Conservation (phyloP, 768 basidiomycete species). For the Hericium alpestre region DNA sequence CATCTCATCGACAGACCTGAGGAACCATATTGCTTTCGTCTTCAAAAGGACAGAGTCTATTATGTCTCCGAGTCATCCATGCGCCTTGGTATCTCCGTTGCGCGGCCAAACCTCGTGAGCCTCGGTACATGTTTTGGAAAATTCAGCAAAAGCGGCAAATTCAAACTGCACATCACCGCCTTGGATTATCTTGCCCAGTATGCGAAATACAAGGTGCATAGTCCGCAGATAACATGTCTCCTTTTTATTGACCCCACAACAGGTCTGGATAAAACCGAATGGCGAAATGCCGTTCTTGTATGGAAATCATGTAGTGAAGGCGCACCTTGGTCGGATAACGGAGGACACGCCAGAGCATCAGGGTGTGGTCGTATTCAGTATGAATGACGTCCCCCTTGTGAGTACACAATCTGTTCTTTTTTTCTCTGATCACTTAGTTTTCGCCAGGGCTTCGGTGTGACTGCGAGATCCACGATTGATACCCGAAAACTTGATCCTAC, state of each 20-base stretch:
- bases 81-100: constrained; percentile 85
- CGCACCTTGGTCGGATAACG: constrained; percentile 96
- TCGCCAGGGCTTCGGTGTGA: constrained; percentile 92
- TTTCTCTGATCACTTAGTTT: constrained; percentile 1
- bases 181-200: constrained; percentile 92
- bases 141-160: constrained; percentile 94
- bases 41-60: constrained; percentile 91
- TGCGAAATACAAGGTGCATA: constrained; percentile 88
- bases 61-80: constrained; percentile 95
- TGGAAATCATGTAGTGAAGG: constrained; percentile 96
- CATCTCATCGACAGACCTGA: constrained; percentile 91
- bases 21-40: constrained; percentile 89
- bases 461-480: constrained; percentile 89
- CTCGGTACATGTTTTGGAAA: constrained; percentile 97
- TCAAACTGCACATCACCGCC: constrained; percentile 91
- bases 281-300: constrained; percentile 99
- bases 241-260: background rate
- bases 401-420: background rate
- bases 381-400: constrained; percentile 90
- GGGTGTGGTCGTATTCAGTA: constrained; percentile 92
- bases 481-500: constrained; percentile 96
- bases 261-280: constrained; percentile 99
- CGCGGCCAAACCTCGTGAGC: constrained; percentile 83
- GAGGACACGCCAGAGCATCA: constrained; percentile 99
- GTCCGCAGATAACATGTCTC: background rate